Evolutionary conservation across 2,329 filamentous ascomycete genomes (phyloP), one percentile per base, ranked within the genome.

Genomic region (Fonsecaea monophora): DNA sequence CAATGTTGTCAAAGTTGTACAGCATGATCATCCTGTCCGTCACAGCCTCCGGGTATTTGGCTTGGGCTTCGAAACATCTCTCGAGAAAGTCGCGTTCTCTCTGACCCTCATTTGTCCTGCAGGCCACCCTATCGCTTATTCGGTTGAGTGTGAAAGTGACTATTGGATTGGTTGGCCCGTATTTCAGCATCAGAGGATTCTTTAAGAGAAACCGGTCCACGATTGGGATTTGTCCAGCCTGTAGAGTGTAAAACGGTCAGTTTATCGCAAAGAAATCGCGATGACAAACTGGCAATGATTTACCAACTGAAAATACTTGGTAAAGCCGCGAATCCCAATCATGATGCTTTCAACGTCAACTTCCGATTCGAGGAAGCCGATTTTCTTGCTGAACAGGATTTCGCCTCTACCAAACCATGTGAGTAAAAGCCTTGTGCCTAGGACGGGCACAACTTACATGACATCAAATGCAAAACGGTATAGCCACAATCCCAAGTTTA

Each of bases 131-230:
- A 75, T 91, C 88, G 30, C 83, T 84, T 79, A 91, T 89, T 65
- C 89, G 86, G 3, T 83, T 85, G 62, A 86, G 83, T 0, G 90
- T 90, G 74, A 93, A 93, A 18, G 82, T 82, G 7, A 90, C 90
- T 0, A 92, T 89, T 1, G 90, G 88, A 74, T 91, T 90, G 8
- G 90, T 87, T 5, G 85, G 85, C 74, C 90, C 89, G 78, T 85
- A 87, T 73, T 87, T 86, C 64, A 88, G 84, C 15, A 92, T 84
- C 6, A 73, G 53, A 6, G 68, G 62, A 38, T 70, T 72, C 59
- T 71, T 70, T 32, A 65, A 61, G n/a, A 71, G 42, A 18, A 71
- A 30, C n/a, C 53, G 57, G 57, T 72, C 71, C 10, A 71, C 32
- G 18, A 56, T 61, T 15, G 71, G 71, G 12, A 72, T 71, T 62